Percentiles rank a stretch among this genome's conserved stretches.
phyloP scores from a whole-genome alignment of 306 rosid genomes.

The Lotus japonicus region DNA sequence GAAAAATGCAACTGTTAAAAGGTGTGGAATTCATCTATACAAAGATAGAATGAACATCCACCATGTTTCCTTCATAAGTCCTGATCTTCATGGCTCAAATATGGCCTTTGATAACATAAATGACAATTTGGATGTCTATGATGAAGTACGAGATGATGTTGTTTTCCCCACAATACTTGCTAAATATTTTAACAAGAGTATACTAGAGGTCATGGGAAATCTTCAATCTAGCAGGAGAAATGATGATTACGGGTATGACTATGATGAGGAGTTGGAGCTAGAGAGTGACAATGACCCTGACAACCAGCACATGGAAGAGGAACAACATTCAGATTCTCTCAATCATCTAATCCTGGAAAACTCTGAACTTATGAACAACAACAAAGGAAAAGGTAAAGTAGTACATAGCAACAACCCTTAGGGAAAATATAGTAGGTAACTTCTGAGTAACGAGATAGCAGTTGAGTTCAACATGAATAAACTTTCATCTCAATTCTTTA shows the following conservation, averaged over 20 bases:
- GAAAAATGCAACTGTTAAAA: neutral
- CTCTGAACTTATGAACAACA: neutral
- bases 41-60: constrained; percentile 23
- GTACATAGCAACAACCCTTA: neutral
- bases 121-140: constrained; percentile 9
- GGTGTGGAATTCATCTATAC: constrained; percentile 22
- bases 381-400: neutral
- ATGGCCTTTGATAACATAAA: neutral
- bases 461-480: no score
- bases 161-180: neutral
- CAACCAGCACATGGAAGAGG: neutral
- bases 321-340: neutral
- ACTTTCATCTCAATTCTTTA: no score
- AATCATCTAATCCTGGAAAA: neutral
- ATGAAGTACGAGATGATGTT: constrained; percentile 13
- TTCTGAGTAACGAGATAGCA: neutral
- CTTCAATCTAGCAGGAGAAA: neutral
- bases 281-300: neutral
- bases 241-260: neutral
- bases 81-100: constrained; percentile 9
- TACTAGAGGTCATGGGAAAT: neutral
- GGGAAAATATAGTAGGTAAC: neutral
- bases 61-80: constrained; percentile 13
- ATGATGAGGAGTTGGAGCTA: neutral
- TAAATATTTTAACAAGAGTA: neutral